Evolutionary conservation across 2,329 filamentous ascomycete species (phyloP).

Genomic region (Xylaria sp.): DNA sequence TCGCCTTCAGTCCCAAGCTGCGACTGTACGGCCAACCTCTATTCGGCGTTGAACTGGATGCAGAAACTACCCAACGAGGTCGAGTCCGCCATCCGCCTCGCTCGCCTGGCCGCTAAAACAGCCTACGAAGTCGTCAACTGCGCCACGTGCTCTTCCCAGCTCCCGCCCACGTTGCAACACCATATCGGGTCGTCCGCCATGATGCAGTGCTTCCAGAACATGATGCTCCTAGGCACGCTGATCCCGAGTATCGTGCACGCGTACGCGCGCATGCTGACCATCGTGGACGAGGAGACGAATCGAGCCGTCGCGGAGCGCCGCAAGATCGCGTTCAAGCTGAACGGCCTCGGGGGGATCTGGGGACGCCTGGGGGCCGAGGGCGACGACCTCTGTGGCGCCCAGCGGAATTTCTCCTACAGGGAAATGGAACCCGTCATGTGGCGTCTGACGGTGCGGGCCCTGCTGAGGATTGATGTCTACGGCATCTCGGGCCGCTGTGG

Average conservation of each 20-base stretch:
- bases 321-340: slow-evolving; percentile 59
- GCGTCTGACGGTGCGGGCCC: slow-evolving; percentile 63
- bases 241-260: slow-evolving; percentile 68
- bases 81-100: slow-evolving; percentile 59
- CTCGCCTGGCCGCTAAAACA: slow-evolving; percentile 60
- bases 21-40: slow-evolving; percentile 62
- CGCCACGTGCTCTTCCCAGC: slow-evolving; percentile 58
- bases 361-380: slow-evolving; percentile 39
- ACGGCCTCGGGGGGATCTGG: slow-evolving; percentile 63
- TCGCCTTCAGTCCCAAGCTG: slow-evolving; percentile 49
- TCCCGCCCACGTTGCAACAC: slow-evolving; percentile 45
- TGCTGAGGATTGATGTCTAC: slow-evolving; percentile 69
- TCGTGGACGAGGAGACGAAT: slow-evolving; percentile 65
- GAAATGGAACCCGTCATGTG: slow-evolving; percentile 65
- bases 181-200: slow-evolving; percentile 49
- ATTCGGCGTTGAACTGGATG: slow-evolving; percentile 63
- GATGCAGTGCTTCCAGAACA: slow-evolving; percentile 66
- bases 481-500: slow-evolving; percentile 53
- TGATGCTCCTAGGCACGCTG: slow-evolving; percentile 69
- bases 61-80: slow-evolving; percentile 59
- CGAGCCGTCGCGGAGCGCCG: slow-evolving; percentile 57
- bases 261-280: slow-evolving; percentile 65
- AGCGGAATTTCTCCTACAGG: slow-evolving; percentile 54
- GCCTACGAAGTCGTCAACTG: slow-evolving; percentile 66
- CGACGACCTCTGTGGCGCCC: slow-evolving; percentile 43